Evolutionary conservation across 345 rosid species (phyloP), one percentile per base, ranked within the genome.

Genomic region (Cochlearia excelsa): DNA sequence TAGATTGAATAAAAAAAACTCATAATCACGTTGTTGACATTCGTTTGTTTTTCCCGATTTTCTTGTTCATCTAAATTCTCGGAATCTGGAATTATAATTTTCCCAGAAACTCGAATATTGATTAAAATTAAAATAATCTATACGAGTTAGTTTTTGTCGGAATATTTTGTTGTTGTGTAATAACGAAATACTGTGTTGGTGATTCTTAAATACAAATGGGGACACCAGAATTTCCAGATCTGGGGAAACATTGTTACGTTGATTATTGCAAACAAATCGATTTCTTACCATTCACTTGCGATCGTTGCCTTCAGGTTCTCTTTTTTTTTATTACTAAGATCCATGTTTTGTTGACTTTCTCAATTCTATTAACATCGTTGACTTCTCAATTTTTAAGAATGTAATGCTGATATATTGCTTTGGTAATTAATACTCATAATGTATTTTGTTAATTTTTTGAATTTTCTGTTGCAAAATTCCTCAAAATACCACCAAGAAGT

Each of bases 231-330:
- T 92, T 92, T 64, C 98, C 98, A 57, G 84, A 88, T 84, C 95
- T 92, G 9, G 96, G 98, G 44, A 84, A 81, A 75, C 98, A 92
- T 68, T 92, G 98, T 80, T 72, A 76, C 69, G 81, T 84, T 26
- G 78, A 83, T 41, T 80, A 78, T 59, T 92, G 98, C 78, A 83
- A 80, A 65, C 96, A 72, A 69, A 88, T 92, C 74, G 98, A 92
- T 76, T 92, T 88, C 81, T 71, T 92, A 52, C 98, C 98, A 48
- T 92, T 92, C 85, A 88, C 95, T 30, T 92, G 98, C 81, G 96
- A 92, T 72, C 81, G 90, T 43, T 92, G 98, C 81, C 59, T 60
- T 67, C 77, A 78, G 96, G 95, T 88, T 38, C 4, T 33, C 35
- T 16, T 16, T 16, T 16, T 16, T 0, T 16, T 16, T 16, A 16